Evolutionary conservation across 1,139 yeast species (phyloP).

Genomic region (Eremothecium sinecaudum): DNA sequence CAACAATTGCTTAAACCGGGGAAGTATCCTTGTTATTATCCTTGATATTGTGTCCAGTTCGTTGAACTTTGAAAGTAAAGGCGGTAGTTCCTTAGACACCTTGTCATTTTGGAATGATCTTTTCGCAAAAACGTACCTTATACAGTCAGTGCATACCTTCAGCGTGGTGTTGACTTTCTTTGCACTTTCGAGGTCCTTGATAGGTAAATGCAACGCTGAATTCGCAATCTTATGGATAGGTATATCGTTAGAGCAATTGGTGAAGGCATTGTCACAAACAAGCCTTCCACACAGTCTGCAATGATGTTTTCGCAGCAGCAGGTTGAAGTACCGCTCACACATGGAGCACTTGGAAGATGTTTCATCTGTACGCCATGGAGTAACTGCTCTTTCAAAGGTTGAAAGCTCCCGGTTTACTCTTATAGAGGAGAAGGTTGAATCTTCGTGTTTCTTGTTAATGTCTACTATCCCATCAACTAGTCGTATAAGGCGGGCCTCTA

Average conservation of each 20-base stretch:
- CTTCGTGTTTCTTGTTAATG: conserved; percentile 16
- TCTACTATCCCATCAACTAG: conserved; percentile 30
- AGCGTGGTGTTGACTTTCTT: conserved; percentile 28
- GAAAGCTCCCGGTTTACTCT: conserved; percentile 24
- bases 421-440: conserved; percentile 19
- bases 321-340: conserved; percentile 49
- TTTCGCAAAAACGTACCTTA: conserved; percentile 48
- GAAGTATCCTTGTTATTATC: conserved; percentile 35
- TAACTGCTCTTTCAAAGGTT: conserved; percentile 44
- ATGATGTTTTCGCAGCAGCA: conserved; percentile 70
- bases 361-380: conserved; percentile 61
- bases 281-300: conserved; percentile 77
- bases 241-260: conserved; percentile 64
- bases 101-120: conserved; percentile 41
- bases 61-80: conserved; percentile 27
- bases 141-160: conserved; percentile 64
- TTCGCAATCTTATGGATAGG: conserved; percentile 40
- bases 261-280: conserved; percentile 60
- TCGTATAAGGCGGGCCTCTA: conserved; percentile 56
- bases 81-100: conserved; percentile 18
- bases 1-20: conserved; percentile 35
- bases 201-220: conserved; percentile 28
- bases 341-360: conserved; percentile 48
- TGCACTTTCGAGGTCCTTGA: conserved; percentile 18
- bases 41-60: conserved; percentile 31